Conservation (phyloP, 73 alveolate species). For the Tetrahymena thermophila region DNA sequence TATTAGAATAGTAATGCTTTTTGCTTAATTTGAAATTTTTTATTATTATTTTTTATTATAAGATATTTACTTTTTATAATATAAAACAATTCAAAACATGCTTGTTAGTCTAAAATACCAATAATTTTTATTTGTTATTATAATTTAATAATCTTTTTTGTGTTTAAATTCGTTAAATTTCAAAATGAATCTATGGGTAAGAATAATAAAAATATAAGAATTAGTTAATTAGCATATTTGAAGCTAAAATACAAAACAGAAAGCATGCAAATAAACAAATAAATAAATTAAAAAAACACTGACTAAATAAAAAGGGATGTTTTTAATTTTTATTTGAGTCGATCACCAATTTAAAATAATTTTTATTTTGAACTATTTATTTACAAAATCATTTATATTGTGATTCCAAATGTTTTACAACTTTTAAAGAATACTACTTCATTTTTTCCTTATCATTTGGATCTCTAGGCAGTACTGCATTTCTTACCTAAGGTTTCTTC, state of each 20-base stretch:
- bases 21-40: neutral
- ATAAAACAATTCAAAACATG: neutral
- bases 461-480: neutral
- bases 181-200: neutral
- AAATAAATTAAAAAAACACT: no score
- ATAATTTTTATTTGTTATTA: no score
- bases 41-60: neutral
- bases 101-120: neutral
- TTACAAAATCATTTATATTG: neutral
- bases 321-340: no score
- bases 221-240: no score
- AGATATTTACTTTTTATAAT: neutral
- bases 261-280: no score
- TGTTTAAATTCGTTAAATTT: neutral
- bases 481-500: neutral
- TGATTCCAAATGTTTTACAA: neutral
- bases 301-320: no score
- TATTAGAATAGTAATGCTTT: neutral
- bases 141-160: neutral
- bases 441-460: neutral
- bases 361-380: neutral
- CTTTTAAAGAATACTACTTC: neutral
- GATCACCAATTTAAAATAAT: no score
- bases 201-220: no score
- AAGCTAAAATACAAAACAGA: no score